Evolutionary conservation across 2,329 filamentous ascomycete species (phyloP), one percentile per base, ranked within the genome.

Genomic region (Zymoseptoria passerinii): DNA sequence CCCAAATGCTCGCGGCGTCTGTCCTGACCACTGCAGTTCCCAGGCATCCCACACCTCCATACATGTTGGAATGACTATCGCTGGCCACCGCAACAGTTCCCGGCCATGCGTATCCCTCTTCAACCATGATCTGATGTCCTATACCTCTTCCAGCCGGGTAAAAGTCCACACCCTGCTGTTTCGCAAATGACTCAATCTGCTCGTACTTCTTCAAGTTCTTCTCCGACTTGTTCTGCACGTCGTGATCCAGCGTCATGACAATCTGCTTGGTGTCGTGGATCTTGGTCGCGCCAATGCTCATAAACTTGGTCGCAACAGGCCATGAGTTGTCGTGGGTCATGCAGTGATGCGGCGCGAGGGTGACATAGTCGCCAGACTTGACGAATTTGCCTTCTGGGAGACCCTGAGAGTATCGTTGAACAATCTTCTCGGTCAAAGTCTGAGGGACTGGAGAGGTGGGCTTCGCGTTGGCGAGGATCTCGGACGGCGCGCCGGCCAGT

Each of bases 361-460:
- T 88, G 59, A 96, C 84, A 77, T 94, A 96, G 80, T 96, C 91
- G 69, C 92, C 91, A 4, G 82, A 79, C 67, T 81, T 82, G 68
- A 96, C 88, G 58, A 81, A 78, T 76, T 96, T 95, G 60, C 85
- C 89, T 9, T 83, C 73, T 1, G 88, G 75, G 1, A 96, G 81
- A 8, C 86, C 89, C n/a, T 91, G 80, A 0, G 90, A 82, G 73
- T 95, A 87, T 16, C 81, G 76, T 72, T 96, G 92, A 0, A 96
- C 86, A 59, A 96, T 96, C 79, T 96, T 96, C 73, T 96, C 92
- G 2, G 89, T 94, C 54, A 96, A 75, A 2, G 89, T 96, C 74
- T 96, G 91, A 0, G 89, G 82, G 1, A 75, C 73, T 18, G 68
- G 66, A 23, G 73, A 71, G 28, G 77, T 66, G 18, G 73, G 69